Conservation (phyloP, 2,329 filamentous ascomycete species). For the Aspergillus aculeatinus region DNA sequence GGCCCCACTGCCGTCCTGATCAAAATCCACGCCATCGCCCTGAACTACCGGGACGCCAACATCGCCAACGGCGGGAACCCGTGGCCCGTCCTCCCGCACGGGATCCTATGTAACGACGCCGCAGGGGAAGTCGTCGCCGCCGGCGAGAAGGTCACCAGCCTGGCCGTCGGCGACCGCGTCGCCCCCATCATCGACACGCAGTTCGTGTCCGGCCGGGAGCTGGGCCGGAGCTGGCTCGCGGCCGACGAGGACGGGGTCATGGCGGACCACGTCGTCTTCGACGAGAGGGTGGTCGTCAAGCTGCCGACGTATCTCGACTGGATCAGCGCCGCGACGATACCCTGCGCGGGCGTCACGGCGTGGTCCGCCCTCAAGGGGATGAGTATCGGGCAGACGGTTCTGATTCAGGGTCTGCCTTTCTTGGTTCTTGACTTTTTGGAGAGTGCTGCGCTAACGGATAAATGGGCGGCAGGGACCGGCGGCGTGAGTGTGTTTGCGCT, state of each 20-base stretch:
- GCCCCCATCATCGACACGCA: constrained; percentile 42
- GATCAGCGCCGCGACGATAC: constrained; percentile 39
- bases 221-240: constrained; percentile 44
- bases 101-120: constrained; percentile 43
- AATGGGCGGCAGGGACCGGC: constrained; percentile 31
- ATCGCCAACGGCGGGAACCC: constrained; percentile 39
- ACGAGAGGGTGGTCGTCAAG: constrained; percentile 39
- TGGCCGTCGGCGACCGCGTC: constrained; percentile 40
- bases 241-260: constrained; percentile 48
- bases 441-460: too few relatives aligned
- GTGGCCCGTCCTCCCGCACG: constrained; percentile 36
- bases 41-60: constrained; percentile 29
- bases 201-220: constrained; percentile 41
- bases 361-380: constrained; percentile 47
- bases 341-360: constrained; percentile 48
- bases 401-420: constrained; percentile 43
- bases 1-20: constrained; percentile 28
- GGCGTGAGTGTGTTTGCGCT: constrained; percentile 39
- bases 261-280: constrained; percentile 44
- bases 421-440: neutral
- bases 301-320: constrained; percentile 41
- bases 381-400: constrained; percentile 41
- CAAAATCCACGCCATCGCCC: constrained; percentile 23
- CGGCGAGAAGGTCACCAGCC: constrained; percentile 34
- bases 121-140: constrained; percentile 43